Percentiles rank a stretch among this genome's conserved stretches.
Evolutionary conservation across 1,284 basidiomycete species (phyloP).

Genomic region (Ceratobasidium sp.): DNA sequence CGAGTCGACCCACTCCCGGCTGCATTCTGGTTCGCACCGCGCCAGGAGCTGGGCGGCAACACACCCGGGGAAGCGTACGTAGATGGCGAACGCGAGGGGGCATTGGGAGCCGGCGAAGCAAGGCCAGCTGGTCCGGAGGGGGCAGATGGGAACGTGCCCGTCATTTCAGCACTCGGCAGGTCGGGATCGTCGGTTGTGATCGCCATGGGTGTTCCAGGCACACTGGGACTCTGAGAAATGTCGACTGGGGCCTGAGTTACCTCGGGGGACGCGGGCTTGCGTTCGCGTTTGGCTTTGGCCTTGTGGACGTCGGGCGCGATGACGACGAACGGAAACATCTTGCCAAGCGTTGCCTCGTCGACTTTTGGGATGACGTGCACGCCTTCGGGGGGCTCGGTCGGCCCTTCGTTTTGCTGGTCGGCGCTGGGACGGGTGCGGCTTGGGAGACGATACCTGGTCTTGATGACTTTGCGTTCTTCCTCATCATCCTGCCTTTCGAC

Average conservation of each 20-base stretch:
- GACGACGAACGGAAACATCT: slow-evolving; percentile 70
- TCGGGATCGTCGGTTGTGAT: slow-evolving; percentile 32
- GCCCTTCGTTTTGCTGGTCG: slow-evolving; percentile 51
- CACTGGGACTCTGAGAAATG: background rate
- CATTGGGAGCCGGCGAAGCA: background rate
- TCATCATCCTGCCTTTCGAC: slow-evolving; percentile 25
- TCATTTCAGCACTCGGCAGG: slow-evolving; percentile 20
- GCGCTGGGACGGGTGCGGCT: slow-evolving; percentile 60
- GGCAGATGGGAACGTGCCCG: background rate
- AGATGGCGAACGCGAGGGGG: slow-evolving; percentile 57
- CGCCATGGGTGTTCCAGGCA: slow-evolving; percentile 22
- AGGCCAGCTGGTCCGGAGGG: background rate
- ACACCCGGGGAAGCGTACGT: slow-evolving; percentile 53
- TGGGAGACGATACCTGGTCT: slow-evolving; percentile 66
- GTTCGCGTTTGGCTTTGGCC: slow-evolving; percentile 7
- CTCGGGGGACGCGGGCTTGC: background rate
- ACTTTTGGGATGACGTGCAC: slow-evolving; percentile 33
- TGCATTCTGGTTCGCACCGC: slow-evolving; percentile 45
- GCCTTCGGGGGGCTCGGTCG: slow-evolving; percentile 41
- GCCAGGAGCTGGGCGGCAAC: slow-evolving; percentile 29
- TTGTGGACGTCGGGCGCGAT: slow-evolving; percentile 67
- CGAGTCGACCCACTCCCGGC: slow-evolving; percentile 41
- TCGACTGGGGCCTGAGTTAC: background rate
- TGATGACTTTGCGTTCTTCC: slow-evolving; percentile 65
- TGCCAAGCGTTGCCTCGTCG: slow-evolving; percentile 36